These are phyloP conservation scores for Phlyctochytrium arcticum DNA, from an alignment of 192 early-diverging fungal genomes.

Conservation along the genomic window DNA sequence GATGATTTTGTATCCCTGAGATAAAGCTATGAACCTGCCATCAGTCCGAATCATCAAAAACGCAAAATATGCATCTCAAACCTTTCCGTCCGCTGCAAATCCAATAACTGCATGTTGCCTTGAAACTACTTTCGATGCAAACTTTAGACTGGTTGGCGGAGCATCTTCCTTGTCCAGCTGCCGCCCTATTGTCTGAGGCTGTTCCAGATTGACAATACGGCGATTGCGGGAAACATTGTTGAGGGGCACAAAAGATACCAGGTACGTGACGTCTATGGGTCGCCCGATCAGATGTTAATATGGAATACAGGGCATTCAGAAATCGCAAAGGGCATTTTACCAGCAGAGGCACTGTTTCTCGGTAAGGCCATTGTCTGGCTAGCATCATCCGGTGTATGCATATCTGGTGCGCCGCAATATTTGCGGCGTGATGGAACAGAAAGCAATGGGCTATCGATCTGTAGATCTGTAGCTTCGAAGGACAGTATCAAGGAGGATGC, in stretches of 20 bases:
- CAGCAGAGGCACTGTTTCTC: too few species aligned
- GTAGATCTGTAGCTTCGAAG: too few species aligned
- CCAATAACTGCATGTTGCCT: slow-evolving; percentile 16
- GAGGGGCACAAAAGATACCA: slow-evolving; percentile 17
- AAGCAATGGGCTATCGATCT: too few species aligned
- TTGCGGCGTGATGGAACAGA: too few species aligned
- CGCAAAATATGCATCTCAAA: not conserved
- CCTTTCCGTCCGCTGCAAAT: not conserved
- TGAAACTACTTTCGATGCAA: slow-evolving; percentile 17
- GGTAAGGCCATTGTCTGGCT: too few species aligned
- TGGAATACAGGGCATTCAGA: not conserved
- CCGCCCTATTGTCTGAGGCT: slow-evolving; percentile 2
- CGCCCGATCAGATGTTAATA: not conserved
- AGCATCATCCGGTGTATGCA: too few species aligned
- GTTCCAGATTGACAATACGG: slow-evolving; percentile 2
- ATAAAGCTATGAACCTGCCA: slow-evolving; percentile 24
- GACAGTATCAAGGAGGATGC: too few species aligned
- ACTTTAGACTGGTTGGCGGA: slow-evolving; percentile 1
- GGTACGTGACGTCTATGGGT: slow-evolving; percentile 6
- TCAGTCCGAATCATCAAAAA: too few species aligned
- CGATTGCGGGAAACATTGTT: slow-evolving; percentile 5
- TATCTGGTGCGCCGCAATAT: too few species aligned
- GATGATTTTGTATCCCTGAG: slow-evolving; percentile 32
- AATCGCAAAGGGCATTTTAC: not conserved
- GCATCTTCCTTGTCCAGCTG: slow-evolving; percentile 10